Percentiles rank a stretch among this genome's conserved stretches.
These are phyloP conservation scores for Casuarina glauca DNA, from an alignment of 306 rosid species.

Conservation along the genomic window DNA sequence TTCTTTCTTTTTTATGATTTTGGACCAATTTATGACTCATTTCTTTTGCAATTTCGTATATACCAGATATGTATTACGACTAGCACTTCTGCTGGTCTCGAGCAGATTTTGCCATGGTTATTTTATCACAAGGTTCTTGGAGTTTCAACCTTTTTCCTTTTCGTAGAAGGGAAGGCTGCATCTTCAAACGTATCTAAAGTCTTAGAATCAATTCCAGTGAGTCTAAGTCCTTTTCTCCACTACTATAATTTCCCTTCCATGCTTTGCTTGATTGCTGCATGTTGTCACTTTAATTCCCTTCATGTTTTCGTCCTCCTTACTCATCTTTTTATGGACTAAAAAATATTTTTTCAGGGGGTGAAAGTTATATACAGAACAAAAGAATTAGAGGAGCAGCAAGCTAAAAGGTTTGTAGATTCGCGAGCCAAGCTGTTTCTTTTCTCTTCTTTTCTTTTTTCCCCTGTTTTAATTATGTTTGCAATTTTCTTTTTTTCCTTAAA, in stretches of 20 bases:
- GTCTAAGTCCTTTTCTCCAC: constrained; percentile 24
- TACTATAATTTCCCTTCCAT: not conserved
- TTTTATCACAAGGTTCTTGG: constrained; percentile 93
- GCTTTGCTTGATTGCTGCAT: not conserved
- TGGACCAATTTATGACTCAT: constrained; percentile 14
- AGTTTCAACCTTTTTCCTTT: constrained; percentile 79
- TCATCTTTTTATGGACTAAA: constrained; percentile 21
- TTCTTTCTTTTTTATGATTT: not conserved
- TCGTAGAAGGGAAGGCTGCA: constrained; percentile 97
- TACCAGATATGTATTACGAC: constrained; percentile 70
- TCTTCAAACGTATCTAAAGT: constrained; percentile 73
- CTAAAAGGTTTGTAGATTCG: constrained; percentile 59
- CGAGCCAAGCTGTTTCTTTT: not conserved
- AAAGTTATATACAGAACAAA: constrained; percentile 77
- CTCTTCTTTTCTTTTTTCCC: not conserved
- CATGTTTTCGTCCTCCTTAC: not conserved
- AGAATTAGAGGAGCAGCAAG: constrained; percentile 92
- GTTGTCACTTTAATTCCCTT: not conserved
- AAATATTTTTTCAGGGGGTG: constrained; percentile 63
- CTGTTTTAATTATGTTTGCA: not conserved
- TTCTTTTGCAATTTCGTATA: constrained; percentile 6
- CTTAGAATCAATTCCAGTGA: constrained; percentile 85
- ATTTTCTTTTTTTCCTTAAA: not conserved
- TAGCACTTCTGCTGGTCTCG: constrained; percentile 85
- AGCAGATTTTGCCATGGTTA: constrained; percentile 93